phyloP scores from a whole-genome alignment of 371 early-diverging fungal species.

The Capniomyces stellatus region DNA sequence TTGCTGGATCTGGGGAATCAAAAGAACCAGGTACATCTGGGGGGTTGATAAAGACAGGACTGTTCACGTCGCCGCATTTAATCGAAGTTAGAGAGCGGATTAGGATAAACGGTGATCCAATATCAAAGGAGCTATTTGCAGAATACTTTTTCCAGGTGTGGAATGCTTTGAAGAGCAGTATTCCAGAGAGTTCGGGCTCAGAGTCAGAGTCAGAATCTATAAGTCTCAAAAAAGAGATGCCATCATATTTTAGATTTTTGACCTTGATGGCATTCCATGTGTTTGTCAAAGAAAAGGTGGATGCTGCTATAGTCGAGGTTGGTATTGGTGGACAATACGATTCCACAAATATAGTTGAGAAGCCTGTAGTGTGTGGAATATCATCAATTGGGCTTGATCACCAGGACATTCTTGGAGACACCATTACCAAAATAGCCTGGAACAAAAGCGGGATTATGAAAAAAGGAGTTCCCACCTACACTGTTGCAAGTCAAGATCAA shows the following conservation, averaged over 20 bases:
- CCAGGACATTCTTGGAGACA: constrained; percentile 47
- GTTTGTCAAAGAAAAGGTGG: constrained; percentile 64
- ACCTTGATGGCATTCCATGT: constrained; percentile 75
- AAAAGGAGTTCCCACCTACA: constrained; percentile 41
- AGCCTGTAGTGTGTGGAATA: constrained; percentile 61
- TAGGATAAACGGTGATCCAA: constrained; percentile 69
- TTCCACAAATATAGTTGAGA: constrained; percentile 55
- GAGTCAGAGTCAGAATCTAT: neutral
- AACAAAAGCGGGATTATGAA: constrained; percentile 90
- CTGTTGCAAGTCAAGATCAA: constrained; percentile 40
- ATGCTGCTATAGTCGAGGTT: constrained; percentile 62
- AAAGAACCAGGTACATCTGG: neutral
- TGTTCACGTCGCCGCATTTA: constrained; percentile 89
- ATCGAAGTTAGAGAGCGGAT: constrained; percentile 86
- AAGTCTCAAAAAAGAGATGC: constrained; percentile 26
- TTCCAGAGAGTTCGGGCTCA: neutral
- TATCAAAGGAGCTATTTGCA: constrained; percentile 55
- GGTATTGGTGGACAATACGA: constrained; percentile 78
- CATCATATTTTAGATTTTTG: constrained; percentile 78
- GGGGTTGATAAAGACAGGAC: constrained; percentile 24
- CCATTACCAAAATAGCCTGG: constrained; percentile 72
- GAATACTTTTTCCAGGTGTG: constrained; percentile 75
- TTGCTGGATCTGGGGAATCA: neutral
- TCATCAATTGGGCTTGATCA: constrained; percentile 70
- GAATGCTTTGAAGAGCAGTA: constrained; percentile 12